Evolutionary conservation across 1,284 basidiomycete genomes (phyloP).

Genomic region (Phellopilus nigrolimitatus): DNA sequence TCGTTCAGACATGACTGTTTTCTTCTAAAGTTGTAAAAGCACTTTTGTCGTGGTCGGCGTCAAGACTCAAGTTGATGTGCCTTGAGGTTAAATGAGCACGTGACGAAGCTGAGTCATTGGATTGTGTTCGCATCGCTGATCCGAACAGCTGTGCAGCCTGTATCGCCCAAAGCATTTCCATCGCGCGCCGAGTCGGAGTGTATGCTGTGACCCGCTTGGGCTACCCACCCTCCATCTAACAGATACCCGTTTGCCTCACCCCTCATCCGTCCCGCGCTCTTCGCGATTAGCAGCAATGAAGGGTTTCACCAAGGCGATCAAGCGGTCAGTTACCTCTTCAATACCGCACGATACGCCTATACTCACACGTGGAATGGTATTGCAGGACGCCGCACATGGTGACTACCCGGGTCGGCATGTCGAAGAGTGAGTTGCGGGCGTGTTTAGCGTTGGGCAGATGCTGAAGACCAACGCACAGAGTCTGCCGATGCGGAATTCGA

Average conservation of each 20-base stretch:
- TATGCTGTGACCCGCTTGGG: no score
- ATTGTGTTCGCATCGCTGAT: no score
- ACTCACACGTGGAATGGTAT: conserved; percentile 5
- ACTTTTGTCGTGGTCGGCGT: no score
- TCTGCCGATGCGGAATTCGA: conserved; percentile 86
- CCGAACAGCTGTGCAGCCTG: no score
- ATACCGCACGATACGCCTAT: not conserved
- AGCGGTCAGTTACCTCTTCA: conserved; percentile 49
- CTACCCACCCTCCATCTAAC: no score
- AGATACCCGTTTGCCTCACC: no score
- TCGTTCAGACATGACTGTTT: conserved; percentile 88
- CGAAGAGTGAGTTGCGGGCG: conserved; percentile 68
- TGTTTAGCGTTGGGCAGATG: not conserved
- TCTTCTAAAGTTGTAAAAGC: no score
- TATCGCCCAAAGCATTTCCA: no score
- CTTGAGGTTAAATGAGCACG: no score
- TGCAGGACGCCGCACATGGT: conserved; percentile 83
- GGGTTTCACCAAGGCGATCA: conserved; percentile 73
- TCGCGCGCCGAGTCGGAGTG: no score
- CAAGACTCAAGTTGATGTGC: no score
- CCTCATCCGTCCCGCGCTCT: conserved; percentile 3
- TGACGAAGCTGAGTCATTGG: no score
- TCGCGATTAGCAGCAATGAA: conserved; percentile 50
- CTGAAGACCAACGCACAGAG: conserved; percentile 42
- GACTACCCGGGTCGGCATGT: conserved; percentile 80